Conservation (phyloP, 192 early-diverging fungal species). For the Chytriomyces sp. region DNA sequence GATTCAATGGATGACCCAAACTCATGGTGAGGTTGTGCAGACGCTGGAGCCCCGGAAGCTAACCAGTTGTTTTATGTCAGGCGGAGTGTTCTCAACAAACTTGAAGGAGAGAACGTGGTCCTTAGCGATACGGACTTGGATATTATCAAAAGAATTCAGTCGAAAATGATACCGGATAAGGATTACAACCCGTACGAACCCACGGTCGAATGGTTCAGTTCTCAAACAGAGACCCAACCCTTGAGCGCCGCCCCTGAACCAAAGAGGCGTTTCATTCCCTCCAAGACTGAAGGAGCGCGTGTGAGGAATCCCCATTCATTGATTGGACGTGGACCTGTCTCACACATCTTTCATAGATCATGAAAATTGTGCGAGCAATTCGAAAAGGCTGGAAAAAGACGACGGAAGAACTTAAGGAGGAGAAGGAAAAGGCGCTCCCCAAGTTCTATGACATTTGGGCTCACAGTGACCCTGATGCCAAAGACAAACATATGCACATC, state of each 20-base stretch:
- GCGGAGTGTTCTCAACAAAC: conserved; percentile 80
- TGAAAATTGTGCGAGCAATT: conserved; percentile 98
- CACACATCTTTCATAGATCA: conserved; percentile 58
- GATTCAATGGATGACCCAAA: conserved; percentile 91
- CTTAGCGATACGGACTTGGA: conserved; percentile 90
- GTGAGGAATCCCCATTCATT: background rate
- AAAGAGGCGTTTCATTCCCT: conserved; percentile 93
- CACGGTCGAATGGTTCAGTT: conserved; percentile 95
- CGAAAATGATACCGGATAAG: conserved; percentile 79
- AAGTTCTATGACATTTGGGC: conserved; percentile 89
- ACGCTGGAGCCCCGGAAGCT: background rate
- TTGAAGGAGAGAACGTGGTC: conserved; percentile 80
- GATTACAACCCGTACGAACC: conserved; percentile 85
- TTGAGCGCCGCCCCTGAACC: conserved; percentile 89
- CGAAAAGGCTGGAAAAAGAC: conserved; percentile 70
- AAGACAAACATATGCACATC: conserved; percentile 74
- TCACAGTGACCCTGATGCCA: conserved; percentile 66
- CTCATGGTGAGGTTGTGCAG: conserved; percentile 62
- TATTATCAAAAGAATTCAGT: conserved; percentile 88
- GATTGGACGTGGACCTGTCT: background rate
- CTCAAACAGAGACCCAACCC: conserved; percentile 80
- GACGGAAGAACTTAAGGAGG: conserved; percentile 41
- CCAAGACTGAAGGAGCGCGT: conserved; percentile 76
- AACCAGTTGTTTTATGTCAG: conserved; percentile 26
- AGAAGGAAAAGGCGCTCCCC: conserved; percentile 43